A percentile compares a stretch with the other conserved stretches of the same genome.
Evolutionary conservation across 352 stramenopile genomes (phyloP).

Genomic region (Phytopythium vexans): DNA sequence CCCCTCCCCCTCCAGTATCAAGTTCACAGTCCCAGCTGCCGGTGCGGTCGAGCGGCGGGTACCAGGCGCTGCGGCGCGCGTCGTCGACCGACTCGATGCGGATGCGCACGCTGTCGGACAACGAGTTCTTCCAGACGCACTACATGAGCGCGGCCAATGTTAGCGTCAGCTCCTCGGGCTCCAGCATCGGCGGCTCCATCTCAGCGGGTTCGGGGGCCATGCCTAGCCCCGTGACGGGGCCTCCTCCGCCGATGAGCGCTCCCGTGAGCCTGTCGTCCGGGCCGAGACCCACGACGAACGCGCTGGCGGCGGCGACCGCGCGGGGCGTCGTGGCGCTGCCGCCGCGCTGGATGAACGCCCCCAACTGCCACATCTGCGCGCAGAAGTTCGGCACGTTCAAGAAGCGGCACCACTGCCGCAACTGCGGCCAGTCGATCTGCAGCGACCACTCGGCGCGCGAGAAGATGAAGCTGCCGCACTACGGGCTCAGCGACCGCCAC

Average conservation of each 20-base stretch:
- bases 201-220: slow-evolving; percentile 2
- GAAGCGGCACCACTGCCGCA: slow-evolving; percentile 86
- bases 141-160: slow-evolving; percentile 14
- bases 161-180: slow-evolving; percentile 9
- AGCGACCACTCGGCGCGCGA: slow-evolving; percentile 81
- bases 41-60: slow-evolving; percentile 8
- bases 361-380: slow-evolving; percentile 82
- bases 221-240: too few species aligned
- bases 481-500: slow-evolving; percentile 72
- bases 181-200: slow-evolving; percentile 10
- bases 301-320: slow-evolving; percentile 23
- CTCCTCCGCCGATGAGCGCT: too few species aligned
- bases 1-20: background rate
- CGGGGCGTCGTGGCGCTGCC: slow-evolving; percentile 54
- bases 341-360: slow-evolving; percentile 79
- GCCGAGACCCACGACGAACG: too few species aligned
- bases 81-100: slow-evolving; percentile 51
- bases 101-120: slow-evolving; percentile 62
- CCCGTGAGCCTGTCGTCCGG: too few species aligned
- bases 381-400: slow-evolving; percentile 79
- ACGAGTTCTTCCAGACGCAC: slow-evolving; percentile 47
- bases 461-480: slow-evolving; percentile 79
- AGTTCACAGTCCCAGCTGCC: background rate
- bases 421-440: slow-evolving; percentile 86
- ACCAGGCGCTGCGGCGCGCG: slow-evolving; percentile 16